Evolutionary conservation across 2,329 filamentous ascomycete genomes (phyloP).

Genomic region (Arthrobotrys musiformis): DNA sequence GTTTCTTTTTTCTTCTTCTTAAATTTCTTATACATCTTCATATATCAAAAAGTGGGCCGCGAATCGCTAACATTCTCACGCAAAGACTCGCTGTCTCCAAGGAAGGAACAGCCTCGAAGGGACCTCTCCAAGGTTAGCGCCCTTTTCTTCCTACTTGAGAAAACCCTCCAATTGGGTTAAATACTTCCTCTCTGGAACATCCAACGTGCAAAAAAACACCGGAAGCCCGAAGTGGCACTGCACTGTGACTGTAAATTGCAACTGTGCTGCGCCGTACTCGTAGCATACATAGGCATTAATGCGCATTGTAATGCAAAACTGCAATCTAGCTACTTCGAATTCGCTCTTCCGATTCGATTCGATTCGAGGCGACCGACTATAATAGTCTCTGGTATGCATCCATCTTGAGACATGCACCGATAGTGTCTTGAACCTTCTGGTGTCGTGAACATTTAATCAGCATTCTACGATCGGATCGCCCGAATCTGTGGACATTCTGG

Average conservation of each 20-base stretch:
- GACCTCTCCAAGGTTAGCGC: conserved; percentile 7
- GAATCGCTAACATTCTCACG: not conserved
- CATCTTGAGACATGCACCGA: not conserved
- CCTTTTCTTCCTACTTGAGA: conserved; percentile 18
- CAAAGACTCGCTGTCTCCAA: not conserved
- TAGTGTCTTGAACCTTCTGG: not conserved
- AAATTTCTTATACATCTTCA: not conserved
- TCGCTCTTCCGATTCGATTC: not conserved
- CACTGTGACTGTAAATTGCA: too few species aligned
- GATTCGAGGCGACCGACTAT: not conserved
- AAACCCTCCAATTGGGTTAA: conserved; percentile 17
- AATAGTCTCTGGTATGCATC: not conserved
- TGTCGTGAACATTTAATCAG: not conserved
- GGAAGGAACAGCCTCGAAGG: conserved; percentile 40
- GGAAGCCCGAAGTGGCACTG: not conserved
- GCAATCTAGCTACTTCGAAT: not conserved
- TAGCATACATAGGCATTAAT: too few species aligned
- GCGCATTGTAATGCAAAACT: too few species aligned
- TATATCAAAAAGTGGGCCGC: not conserved
- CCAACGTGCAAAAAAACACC: not conserved
- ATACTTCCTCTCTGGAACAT: conserved; percentile 15
- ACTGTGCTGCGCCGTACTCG: too few species aligned
- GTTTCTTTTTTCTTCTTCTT: conserved; percentile 7
- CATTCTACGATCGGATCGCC: conserved; percentile 6
- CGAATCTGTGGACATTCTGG: not conserved